These are phyloP conservation scores for Pichia eremophila DNA, from an alignment of 805 yeast genomes.

Conservation along the genomic window DNA sequence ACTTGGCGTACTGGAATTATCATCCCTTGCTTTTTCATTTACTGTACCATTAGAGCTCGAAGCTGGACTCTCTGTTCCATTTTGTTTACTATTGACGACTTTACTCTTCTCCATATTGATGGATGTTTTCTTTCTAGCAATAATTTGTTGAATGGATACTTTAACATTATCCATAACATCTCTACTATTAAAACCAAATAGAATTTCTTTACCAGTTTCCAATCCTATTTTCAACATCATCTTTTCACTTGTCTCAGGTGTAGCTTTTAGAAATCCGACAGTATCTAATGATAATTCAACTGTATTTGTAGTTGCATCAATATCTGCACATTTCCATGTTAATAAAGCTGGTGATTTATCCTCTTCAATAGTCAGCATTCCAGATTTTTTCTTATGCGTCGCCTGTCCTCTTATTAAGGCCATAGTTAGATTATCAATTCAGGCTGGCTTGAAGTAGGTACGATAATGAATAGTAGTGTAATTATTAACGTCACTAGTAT, in stretches of 20 bases:
- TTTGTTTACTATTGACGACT: background rate
- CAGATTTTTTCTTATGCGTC: slow-evolving; percentile 28
- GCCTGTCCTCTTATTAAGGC: slow-evolving; percentile 6
- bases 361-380: slow-evolving; percentile 47
- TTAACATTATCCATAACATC: slow-evolving; percentile 70
- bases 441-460: too few species aligned
- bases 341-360: slow-evolving; percentile 47
- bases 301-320: slow-evolving; percentile 27
- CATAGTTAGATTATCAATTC: background rate
- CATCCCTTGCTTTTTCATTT: background rate
- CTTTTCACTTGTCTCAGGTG: slow-evolving; percentile 56
- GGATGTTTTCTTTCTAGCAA: slow-evolving; percentile 54
- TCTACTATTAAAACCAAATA: slow-evolving; percentile 61
- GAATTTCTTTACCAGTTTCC: slow-evolving; percentile 20
- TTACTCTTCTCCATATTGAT: slow-evolving; percentile 15
- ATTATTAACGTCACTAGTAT: too few species aligned
- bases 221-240: slow-evolving; percentile 52
- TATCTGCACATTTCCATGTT: slow-evolving; percentile 51
- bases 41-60: background rate
- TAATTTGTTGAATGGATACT: slow-evolving; percentile 54
- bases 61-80: slow-evolving; percentile 27
- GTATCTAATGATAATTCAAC: slow-evolving; percentile 35
- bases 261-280: slow-evolving; percentile 50
- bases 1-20: background rate
- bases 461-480: too few species aligned